phyloP scores from a whole-genome alignment of 2,329 filamentous ascomycete species.

The Ophiostoma ulmi region DNA sequence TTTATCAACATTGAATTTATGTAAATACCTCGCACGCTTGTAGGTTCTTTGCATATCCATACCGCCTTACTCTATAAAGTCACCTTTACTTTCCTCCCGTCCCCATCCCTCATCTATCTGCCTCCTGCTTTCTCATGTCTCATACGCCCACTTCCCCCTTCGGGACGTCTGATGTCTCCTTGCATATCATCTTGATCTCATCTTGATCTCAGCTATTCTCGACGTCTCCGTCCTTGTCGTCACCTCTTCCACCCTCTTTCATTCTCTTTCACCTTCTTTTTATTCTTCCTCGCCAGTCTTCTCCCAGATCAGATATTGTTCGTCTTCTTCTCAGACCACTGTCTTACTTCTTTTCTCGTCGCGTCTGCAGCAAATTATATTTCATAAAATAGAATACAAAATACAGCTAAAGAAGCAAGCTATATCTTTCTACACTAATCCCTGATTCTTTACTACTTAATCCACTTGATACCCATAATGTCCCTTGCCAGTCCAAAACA shows the following conservation, averaged over 20 bases:
- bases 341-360: not conserved
- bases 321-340: not conserved
- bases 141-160: conserved; percentile 5
- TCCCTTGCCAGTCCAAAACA: conserved; percentile 5
- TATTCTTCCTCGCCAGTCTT: not conserved
- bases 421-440: not conserved
- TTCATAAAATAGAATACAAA: not conserved
- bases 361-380: not conserved
- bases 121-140: not conserved
- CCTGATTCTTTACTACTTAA: not conserved
- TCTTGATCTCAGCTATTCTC: conserved; percentile 9
- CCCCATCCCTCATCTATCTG: conserved; percentile 2
- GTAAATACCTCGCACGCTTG: not conserved
- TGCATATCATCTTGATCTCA: conserved; percentile 5
- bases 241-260: not conserved
- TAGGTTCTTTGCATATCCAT: not conserved
- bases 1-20: not conserved
- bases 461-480: conserved; percentile 11
- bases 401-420: not conserved
- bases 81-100: not conserved
- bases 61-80: not conserved
- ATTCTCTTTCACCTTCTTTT: not conserved
- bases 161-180: conserved; percentile 10
- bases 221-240: not conserved
- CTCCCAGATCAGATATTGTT: not conserved